These are phyloP conservation scores for Hypoxylon cercidicola DNA, from an alignment of 495 filamentous ascomycete species.

Conservation along the genomic window DNA sequence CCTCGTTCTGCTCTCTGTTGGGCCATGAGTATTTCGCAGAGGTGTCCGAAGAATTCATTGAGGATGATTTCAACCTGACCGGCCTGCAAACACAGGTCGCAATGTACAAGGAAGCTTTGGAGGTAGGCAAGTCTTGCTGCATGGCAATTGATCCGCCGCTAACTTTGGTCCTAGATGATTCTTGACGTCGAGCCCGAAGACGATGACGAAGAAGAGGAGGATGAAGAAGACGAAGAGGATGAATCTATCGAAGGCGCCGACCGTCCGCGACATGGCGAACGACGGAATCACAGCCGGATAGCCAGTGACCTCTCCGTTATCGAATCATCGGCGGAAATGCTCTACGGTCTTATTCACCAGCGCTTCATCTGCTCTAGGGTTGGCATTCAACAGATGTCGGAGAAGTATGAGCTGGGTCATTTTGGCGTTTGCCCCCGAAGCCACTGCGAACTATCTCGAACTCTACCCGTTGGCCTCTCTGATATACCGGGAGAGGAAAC, in stretches of 20 bases:
- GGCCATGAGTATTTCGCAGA: conserved; percentile 99
- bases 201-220: conserved; percentile 83
- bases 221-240: conserved; percentile 82
- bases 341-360: conserved; percentile 98
- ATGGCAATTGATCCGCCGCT: conserved; percentile 22
- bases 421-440: conserved; percentile 94
- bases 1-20: conserved; percentile 91
- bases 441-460: conserved; percentile 84
- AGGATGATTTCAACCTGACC: conserved; percentile 99
- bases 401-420: conserved; percentile 96
- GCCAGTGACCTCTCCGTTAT: conserved; percentile 93
- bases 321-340: conserved; percentile 94
- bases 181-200: conserved; percentile 97
- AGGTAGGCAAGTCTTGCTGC: conserved; percentile 49
- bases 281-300: conserved; percentile 85
- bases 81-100: conserved; percentile 93
- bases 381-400: conserved; percentile 98
- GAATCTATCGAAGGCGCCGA: conserved; percentile 77
- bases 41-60: conserved; percentile 98
- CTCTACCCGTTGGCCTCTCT: conserved; percentile 90
- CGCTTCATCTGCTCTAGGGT: conserved; percentile 97
- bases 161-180: conserved; percentile 78
- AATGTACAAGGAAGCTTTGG: conserved; percentile 96
- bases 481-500: conserved; percentile 97
- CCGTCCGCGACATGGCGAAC: conserved; percentile 63